Evolutionary conservation across 2,329 filamentous ascomycete genomes (phyloP).

Genomic region (Trichoderma arundinaceum): DNA sequence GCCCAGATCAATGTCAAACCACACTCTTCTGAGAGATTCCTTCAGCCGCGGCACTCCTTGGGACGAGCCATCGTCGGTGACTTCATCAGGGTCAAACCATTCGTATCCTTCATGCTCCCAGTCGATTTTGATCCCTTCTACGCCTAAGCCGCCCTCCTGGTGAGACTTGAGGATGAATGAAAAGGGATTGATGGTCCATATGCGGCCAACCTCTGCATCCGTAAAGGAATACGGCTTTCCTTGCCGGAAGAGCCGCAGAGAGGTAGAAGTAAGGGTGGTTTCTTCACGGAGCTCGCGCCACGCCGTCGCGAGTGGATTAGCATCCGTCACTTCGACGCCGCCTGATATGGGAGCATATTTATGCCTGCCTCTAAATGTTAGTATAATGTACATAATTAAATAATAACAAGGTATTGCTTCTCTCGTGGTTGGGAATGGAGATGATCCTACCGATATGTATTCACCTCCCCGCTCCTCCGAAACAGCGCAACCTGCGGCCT

Average conservation of each 20-base stretch:
- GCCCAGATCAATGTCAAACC: constrained; percentile 61
- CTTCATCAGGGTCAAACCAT: constrained; percentile 60
- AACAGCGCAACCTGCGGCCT: constrained; percentile 65
- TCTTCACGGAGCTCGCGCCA: constrained; percentile 68
- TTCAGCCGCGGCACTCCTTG: constrained; percentile 63
- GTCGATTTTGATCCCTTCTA: constrained; percentile 59
- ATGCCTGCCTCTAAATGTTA: constrained; percentile 44
- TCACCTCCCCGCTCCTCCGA: constrained; percentile 62
- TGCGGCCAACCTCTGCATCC: constrained; percentile 58
- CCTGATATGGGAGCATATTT: constrained; percentile 68
- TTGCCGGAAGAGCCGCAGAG: constrained; percentile 57
- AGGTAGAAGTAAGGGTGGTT: constrained; percentile 57
- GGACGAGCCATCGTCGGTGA: constrained; percentile 54
- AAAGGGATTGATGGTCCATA: constrained; percentile 70
- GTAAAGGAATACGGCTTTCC: constrained; percentile 64
- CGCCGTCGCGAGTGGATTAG: constrained; percentile 60
- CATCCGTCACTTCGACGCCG: constrained; percentile 60
- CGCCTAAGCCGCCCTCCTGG: constrained; percentile 37
- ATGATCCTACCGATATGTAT: constrained; percentile 60
- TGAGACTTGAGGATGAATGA: constrained; percentile 56
- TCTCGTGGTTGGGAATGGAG: not conserved
- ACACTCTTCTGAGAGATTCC: constrained; percentile 64
- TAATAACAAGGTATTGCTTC: not conserved
- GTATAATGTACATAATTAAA: no score
- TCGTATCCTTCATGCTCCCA: constrained; percentile 66